Conservation (phyloP, 129 eudicot genomes). For the Lactuca saligna region DNA sequence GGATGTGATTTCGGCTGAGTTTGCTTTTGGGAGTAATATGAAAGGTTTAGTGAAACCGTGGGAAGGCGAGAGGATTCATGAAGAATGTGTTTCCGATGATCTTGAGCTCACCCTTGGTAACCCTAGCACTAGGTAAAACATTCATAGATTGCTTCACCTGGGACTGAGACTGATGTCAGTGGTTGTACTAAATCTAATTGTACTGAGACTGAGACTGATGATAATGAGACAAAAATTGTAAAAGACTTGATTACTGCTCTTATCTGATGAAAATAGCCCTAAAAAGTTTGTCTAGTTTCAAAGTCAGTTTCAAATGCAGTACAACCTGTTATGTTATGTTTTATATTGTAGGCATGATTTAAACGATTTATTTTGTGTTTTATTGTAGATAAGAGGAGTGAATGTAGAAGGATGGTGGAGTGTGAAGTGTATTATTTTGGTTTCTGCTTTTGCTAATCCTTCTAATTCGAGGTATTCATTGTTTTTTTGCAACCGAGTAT, state of each 20-base stretch:
- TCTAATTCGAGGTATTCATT: constrained; percentile 17
- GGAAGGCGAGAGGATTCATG: constrained; percentile 98
- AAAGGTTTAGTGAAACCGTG: constrained; percentile 71
- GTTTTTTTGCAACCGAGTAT: background rate
- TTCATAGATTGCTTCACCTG: no score
- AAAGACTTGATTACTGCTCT: no score
- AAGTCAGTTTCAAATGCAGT: background rate
- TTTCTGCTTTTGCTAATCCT: constrained; percentile 18
- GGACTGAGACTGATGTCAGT: no score
- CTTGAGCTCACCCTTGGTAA: constrained; percentile 97
- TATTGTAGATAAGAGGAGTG: constrained; percentile 27
- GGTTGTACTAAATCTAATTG: no score
- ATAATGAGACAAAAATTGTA: no score
- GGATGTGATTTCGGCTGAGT: constrained; percentile 76
- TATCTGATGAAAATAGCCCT: no score
- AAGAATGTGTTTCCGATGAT: constrained; percentile 90
- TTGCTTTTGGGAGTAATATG: constrained; percentile 78
- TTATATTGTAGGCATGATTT: background rate
- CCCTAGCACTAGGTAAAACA: constrained; percentile 66
- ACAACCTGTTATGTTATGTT: background rate
- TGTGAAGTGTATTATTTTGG: constrained; percentile 14
- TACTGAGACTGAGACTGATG: no score
- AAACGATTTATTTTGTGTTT: background rate
- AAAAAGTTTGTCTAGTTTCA: no score
- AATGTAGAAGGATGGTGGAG: constrained; percentile 2